Evolutionary conservation across 345 rosid genomes (phyloP).

Genomic region (Eucalyptus sp.): DNA sequence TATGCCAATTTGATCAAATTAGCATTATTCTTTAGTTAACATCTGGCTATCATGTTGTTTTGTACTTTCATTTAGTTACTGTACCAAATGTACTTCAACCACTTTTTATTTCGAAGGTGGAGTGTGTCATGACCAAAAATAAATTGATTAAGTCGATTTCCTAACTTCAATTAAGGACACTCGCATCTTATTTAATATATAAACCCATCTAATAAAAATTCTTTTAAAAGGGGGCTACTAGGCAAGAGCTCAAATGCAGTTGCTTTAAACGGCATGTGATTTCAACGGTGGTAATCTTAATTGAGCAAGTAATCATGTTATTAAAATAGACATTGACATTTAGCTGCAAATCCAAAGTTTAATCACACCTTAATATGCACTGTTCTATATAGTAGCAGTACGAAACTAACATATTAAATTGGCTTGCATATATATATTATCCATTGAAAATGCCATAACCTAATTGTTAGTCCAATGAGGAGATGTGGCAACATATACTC

Average conservation of each 20-base stretch:
- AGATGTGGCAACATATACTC: background rate
- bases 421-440: background rate
- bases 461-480: background rate
- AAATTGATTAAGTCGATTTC: background rate
- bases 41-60: background rate
- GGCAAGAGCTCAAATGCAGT: background rate
- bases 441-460: background rate
- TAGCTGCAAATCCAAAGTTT: background rate
- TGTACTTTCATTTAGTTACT: background rate
- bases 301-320: background rate
- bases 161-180: background rate
- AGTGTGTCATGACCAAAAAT: background rate
- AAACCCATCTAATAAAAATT: background rate
- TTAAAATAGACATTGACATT: background rate
- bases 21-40: background rate
- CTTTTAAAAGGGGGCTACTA: background rate
- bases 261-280: background rate
- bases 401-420: background rate
- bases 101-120: background rate
- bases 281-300: background rate
- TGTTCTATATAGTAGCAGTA: background rate
- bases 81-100: background rate
- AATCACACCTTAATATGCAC: background rate
- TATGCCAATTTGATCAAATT: background rate
- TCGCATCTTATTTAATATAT: background rate